A percentile compares a stretch with the other conserved stretches of the same genome.
Conservation (phyloP, 2,329 filamentous ascomycete genomes). For the Domatiomyces catenatus region DNA sequence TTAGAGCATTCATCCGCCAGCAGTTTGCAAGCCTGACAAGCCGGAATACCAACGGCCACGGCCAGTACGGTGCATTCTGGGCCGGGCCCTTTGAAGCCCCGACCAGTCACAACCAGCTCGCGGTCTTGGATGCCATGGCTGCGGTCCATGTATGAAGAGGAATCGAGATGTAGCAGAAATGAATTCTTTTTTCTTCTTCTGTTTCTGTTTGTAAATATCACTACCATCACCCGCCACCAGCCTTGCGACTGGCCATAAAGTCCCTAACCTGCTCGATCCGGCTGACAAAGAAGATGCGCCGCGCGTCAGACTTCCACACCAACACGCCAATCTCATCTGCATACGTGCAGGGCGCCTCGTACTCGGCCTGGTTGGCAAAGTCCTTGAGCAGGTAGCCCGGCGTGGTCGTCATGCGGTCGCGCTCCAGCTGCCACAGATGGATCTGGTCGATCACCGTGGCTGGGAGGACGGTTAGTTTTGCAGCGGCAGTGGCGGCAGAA, state of each 20-base stretch:
- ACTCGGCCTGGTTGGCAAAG: conserved; percentile 58
- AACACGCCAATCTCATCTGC: conserved; percentile 83
- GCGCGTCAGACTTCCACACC: conserved; percentile 67
- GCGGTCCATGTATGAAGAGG: neutral
- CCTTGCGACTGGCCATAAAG: conserved; percentile 53
- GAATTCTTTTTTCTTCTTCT: neutral
- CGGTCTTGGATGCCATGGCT: conserved; percentile 12
- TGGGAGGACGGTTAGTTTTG: conserved; percentile 53
- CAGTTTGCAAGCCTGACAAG: conserved; percentile 7
- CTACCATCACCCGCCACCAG: conserved; percentile 3
- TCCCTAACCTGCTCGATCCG: conserved; percentile 76
- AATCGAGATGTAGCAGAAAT: neutral
- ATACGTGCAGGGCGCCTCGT: conserved; percentile 39
- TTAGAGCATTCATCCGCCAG: conserved; percentile 4
- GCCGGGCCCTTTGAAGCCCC: conserved; percentile 9
- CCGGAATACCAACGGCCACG: conserved; percentile 6
- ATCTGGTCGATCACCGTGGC: conserved; percentile 97
- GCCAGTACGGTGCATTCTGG: conserved; percentile 12
- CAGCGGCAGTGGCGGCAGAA: too few relatives aligned
- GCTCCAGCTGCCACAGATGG: conserved; percentile 90
- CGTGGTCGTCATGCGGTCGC: conserved; percentile 78
- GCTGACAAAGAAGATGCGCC: conserved; percentile 79
- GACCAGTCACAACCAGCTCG: conserved; percentile 12
- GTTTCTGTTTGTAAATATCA: too few relatives aligned
- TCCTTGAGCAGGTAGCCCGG: conserved; percentile 80